Percentiles rank a stretch among this genome's conserved stretches.
Evolutionary conservation across 2,329 filamentous ascomycete species (phyloP).

Genomic region (Dothistroma pini): DNA sequence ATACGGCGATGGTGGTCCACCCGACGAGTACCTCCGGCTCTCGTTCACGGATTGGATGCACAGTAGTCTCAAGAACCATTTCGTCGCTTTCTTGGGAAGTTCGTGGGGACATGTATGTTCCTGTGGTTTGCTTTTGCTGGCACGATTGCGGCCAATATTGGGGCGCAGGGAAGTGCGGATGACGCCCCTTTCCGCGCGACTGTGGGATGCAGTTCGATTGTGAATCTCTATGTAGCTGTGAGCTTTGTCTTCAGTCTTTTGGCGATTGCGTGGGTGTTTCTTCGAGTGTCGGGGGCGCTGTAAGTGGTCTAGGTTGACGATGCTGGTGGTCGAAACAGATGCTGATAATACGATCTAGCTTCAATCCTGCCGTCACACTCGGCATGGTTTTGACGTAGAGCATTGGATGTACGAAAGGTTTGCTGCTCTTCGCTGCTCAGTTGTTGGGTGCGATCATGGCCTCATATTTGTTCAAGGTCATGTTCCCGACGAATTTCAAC

Average conservation of each 20-base stretch:
- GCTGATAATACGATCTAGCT: slow-evolving; percentile 5
- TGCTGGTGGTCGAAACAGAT: not conserved
- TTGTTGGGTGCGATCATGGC: slow-evolving; percentile 33
- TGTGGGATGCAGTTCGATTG: slow-evolving; percentile 12
- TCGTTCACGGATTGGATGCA: slow-evolving; percentile 10
- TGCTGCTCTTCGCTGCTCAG: slow-evolving; percentile 31
- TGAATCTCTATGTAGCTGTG: slow-evolving; percentile 29
- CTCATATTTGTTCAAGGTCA: slow-evolving; percentile 28
- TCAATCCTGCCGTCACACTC: slow-evolving; percentile 33
- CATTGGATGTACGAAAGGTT: slow-evolving; percentile 14
- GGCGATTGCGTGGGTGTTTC: slow-evolving; percentile 32
- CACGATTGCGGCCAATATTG: slow-evolving; percentile 6
- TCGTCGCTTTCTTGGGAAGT: slow-evolving; percentile 30
- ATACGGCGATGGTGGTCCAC: not conserved
- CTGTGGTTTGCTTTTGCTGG: slow-evolving; percentile 35
- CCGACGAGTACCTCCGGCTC: slow-evolving; percentile 3
- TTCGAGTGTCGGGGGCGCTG: slow-evolving; percentile 31
- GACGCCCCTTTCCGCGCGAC: slow-evolving; percentile 26
- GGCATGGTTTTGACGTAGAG: slow-evolving; percentile 29
- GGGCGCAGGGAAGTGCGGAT: slow-evolving; percentile 13
- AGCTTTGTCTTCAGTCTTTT: slow-evolving; percentile 32
- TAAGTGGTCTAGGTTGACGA: not conserved
- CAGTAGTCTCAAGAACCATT: slow-evolving; percentile 15
- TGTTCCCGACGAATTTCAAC: slow-evolving; percentile 31
- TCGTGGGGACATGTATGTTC: slow-evolving; percentile 37